These are phyloP conservation scores for Lantana camara DNA, from an alignment of 257 asterid genomes.

Conservation along the genomic window DNA sequence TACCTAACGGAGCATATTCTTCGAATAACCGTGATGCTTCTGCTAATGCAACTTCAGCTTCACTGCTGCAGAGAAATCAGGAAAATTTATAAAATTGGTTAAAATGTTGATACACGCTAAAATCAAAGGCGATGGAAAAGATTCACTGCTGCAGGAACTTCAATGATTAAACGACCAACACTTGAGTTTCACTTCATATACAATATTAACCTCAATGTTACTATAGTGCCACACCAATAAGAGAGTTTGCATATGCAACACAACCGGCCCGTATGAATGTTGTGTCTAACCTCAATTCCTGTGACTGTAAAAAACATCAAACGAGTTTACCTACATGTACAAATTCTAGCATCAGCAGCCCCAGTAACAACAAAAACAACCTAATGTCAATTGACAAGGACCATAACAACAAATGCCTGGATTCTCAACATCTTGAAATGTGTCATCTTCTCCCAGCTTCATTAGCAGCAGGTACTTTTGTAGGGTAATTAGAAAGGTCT, in stretches of 20 bases:
- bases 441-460: slow-evolving; percentile 55
- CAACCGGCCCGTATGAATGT: slow-evolving; percentile 14
- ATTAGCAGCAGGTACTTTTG: slow-evolving; percentile 53
- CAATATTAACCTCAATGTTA: slow-evolving; percentile 13
- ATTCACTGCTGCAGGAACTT: not conserved
- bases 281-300: slow-evolving; percentile 17
- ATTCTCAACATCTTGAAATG: slow-evolving; percentile 19
- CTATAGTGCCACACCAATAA: slow-evolving; percentile 12
- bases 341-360: slow-evolving; percentile 43
- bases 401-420: not conserved
- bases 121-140: not conserved
- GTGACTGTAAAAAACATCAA: slow-evolving; percentile 2
- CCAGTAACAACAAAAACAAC: slow-evolving; percentile 16
- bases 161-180: not conserved
- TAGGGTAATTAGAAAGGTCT: slow-evolving; percentile 70
- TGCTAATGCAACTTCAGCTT: not conserved
- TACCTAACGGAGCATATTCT: not conserved
- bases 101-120: not conserved
- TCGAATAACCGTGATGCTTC: not conserved
- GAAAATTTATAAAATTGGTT: not conserved
- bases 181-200: slow-evolving; percentile 14
- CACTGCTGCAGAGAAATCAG: slow-evolving; percentile 5
- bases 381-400: slow-evolving; percentile 7
- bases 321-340: slow-evolving; percentile 56
- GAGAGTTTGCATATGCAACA: slow-evolving; percentile 26